Evolutionary conservation across 257 asterid species (phyloP).

Genomic region (Jacaranda mimosifolia): DNA sequence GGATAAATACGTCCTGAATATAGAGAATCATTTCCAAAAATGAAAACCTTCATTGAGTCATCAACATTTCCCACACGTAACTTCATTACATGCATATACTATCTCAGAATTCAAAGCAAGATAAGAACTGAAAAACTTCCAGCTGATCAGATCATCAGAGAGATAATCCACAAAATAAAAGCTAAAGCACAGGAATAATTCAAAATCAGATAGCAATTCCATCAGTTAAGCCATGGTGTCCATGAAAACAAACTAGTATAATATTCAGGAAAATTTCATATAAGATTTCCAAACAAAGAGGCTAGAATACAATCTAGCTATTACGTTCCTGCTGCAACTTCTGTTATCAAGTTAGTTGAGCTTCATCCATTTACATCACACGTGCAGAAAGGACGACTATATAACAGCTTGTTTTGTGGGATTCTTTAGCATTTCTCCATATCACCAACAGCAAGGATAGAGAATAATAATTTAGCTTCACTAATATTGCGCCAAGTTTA

Average conservation of each 20-base stretch:
- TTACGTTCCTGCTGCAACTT: neutral
- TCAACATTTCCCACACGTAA: too few relatives aligned
- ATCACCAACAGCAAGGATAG: neutral
- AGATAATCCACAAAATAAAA: slow-evolving; percentile 4
- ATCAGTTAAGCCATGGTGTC: slow-evolving; percentile 1
- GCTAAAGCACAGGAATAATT: neutral
- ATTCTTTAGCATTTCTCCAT: neutral
- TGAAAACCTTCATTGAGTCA: neutral
- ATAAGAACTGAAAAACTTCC: neutral
- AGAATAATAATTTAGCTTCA: neutral
- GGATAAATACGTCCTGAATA: neutral
- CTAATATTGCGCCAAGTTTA: too few relatives aligned
- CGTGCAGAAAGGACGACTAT: neutral
- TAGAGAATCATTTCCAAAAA: slow-evolving; percentile 11
- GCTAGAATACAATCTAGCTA: neutral
- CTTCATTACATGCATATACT: slow-evolving; percentile 4
- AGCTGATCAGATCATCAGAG: neutral
- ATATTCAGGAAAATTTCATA: neutral
- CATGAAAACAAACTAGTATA: neutral
- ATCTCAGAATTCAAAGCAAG: neutral
- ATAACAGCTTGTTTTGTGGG: neutral
- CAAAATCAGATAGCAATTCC: neutral
- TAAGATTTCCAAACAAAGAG: slow-evolving; percentile 6
- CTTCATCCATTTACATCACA: too few relatives aligned
- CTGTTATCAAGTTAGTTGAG: too few relatives aligned